Conservation (phyloP, 352 stramenopile genomes). For the Peronosclerospora sorghi region DNA sequence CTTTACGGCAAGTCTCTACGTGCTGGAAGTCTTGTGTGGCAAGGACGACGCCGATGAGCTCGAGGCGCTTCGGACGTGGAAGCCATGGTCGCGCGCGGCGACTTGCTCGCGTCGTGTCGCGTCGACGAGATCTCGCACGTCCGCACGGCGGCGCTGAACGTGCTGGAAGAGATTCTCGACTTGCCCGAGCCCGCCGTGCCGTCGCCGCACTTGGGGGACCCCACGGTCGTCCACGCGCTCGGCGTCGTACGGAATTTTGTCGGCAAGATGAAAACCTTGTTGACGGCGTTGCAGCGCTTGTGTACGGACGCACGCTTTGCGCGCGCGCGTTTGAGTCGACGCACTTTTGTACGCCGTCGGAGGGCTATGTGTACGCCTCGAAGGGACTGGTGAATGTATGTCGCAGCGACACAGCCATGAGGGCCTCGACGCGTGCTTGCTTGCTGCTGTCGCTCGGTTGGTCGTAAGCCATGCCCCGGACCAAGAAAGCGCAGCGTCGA, state of each 20-base stretch:
- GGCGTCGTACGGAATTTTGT: slow-evolving; percentile 88
- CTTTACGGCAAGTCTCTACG: slow-evolving; percentile 73
- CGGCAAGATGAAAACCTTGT: slow-evolving; percentile 69
- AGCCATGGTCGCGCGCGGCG: slow-evolving; percentile 39
- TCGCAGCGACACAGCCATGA: slow-evolving; percentile 61
- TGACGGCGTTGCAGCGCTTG: no score
- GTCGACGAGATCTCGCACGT: slow-evolving; percentile 52
- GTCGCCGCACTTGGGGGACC: slow-evolving; percentile 59
- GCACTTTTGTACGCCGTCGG: slow-evolving; percentile 44
- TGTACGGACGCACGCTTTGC: slow-evolving; percentile 48
- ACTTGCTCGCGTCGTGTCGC: slow-evolving; percentile 74
- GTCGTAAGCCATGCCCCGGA: slow-evolving; percentile 55
- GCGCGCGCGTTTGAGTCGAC: slow-evolving; percentile 73
- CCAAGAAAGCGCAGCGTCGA: slow-evolving; percentile 46
- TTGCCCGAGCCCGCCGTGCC: slow-evolving; percentile 63
- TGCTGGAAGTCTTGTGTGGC: slow-evolving; percentile 56
- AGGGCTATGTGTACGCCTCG: slow-evolving; percentile 58
- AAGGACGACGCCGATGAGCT: no score
- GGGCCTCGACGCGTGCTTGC: slow-evolving; percentile 50
- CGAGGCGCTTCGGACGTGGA: no score
- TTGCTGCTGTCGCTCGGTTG: no score
- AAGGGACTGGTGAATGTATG: slow-evolving; percentile 62
- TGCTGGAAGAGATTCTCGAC: no score
- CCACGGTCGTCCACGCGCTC: slow-evolving; percentile 57
- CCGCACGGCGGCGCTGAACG: slow-evolving; percentile 32